Evolutionary conservation across 768 basidiomycete genomes (phyloP).

Genomic region (Suillus bovinus): DNA sequence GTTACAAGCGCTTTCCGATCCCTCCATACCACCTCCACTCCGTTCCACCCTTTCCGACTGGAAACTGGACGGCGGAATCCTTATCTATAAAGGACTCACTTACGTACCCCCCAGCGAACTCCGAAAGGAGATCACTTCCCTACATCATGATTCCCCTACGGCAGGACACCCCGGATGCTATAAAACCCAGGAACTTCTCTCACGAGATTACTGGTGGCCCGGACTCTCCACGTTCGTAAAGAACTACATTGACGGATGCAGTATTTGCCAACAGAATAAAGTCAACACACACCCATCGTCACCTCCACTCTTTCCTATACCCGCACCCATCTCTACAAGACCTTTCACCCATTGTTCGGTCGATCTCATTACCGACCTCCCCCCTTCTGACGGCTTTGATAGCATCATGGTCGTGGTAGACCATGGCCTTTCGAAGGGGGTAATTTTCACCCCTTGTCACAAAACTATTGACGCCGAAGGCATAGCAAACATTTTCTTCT

Average conservation of each 20-base stretch:
- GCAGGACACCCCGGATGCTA: neutral
- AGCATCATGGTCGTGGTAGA: neutral
- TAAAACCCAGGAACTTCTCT: neutral
- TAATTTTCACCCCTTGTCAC: neutral
- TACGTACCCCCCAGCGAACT: no score
- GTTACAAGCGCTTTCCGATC: neutral
- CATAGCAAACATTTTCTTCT: neutral
- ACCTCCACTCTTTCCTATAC: neutral
- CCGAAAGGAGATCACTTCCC: no score
- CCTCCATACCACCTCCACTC: neutral
- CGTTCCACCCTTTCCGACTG: neutral
- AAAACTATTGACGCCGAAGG: neutral
- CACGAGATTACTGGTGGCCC: neutral
- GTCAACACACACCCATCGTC: neutral
- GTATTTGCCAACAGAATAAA: slow-evolving; percentile 1
- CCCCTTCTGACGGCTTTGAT: neutral
- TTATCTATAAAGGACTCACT: neutral
- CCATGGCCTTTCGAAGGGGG: neutral
- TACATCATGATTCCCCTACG: neutral
- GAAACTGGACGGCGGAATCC: neutral
- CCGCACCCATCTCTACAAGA: neutral
- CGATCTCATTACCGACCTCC: neutral
- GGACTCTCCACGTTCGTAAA: neutral
- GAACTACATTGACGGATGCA: neutral
- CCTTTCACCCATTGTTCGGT: neutral